Conservation (phyloP, 2,329 filamentous ascomycete genomes). For the Eurotiales sp. region DNA sequence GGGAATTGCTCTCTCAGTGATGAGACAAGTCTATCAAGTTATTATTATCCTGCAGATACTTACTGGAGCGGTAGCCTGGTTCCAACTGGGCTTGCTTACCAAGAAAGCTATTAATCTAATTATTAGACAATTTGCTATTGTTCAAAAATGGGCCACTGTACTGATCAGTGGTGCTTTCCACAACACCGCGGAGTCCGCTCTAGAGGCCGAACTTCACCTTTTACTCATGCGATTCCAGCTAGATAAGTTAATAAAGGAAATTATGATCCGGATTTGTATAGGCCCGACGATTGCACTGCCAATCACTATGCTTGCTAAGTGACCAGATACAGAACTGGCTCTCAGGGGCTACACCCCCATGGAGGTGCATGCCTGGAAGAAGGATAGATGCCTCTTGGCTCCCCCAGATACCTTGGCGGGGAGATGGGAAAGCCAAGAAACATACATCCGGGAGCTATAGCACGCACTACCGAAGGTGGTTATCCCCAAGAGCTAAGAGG, state of each 20-base stretch:
- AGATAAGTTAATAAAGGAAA: background rate
- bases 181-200: background rate
- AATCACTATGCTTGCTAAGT: background rate
- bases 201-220: background rate
- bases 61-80: background rate
- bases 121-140: background rate
- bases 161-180: background rate
- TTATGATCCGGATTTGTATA: background rate
- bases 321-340: background rate
- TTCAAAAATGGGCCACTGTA: background rate
- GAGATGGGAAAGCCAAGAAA: background rate
- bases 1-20: background rate
- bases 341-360: no score
- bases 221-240: background rate
- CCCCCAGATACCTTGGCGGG: background rate
- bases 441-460: background rate
- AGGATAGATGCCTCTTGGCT: background rate
- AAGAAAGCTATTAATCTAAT: no score
- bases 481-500: background rate
- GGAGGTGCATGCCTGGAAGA: background rate
- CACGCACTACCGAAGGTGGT: background rate
- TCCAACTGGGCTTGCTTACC: no score
- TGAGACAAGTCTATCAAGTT: background rate
- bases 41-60: background rate
- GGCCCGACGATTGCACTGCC: background rate